Evolutionary conservation across 139 green algal species (phyloP).

Genomic region (Diplosphaera chodatii): DNA sequence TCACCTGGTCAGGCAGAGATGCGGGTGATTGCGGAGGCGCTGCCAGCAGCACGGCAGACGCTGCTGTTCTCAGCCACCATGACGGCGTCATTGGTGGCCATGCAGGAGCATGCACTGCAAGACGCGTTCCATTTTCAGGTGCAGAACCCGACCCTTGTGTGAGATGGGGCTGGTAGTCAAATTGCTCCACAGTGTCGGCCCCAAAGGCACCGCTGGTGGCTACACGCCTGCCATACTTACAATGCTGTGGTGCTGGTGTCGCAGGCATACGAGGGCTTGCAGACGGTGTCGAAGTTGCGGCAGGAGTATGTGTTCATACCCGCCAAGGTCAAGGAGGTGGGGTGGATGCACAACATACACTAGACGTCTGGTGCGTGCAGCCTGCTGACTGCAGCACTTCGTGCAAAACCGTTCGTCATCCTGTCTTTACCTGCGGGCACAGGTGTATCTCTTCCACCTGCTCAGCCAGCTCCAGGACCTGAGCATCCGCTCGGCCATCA

Average conservation of each 20-base stretch:
- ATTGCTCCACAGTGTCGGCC: no score
- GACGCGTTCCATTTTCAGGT: conserved; percentile 59
- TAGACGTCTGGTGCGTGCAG: no score
- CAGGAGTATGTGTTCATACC: conserved; percentile 95
- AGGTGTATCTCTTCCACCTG: conserved; percentile 92
- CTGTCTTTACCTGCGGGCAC: no score
- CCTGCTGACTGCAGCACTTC: no score
- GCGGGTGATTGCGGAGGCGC: conserved; percentile 29
- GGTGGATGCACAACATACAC: no score
- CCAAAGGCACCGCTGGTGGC: no score
- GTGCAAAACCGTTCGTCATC: no score
- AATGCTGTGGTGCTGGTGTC: not conserved
- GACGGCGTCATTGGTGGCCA: conserved; percentile 58
- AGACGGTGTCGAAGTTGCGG: conserved; percentile 68
- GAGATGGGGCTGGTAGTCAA: no score
- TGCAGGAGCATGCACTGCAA: conserved; percentile 43
- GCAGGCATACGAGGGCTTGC: conserved; percentile 83
- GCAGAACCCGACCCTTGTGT: no score
- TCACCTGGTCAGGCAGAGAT: conserved; percentile 21
- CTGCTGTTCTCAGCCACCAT: conserved; percentile 93
- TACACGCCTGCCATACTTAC: no score
- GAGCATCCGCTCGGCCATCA: conserved; percentile 73
- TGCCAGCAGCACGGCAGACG: conserved; percentile 74
- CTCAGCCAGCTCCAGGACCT: conserved; percentile 55
- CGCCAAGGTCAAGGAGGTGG: conserved; percentile 92